Base-by-base conservation (phyloP, 495 filamentous ascomycete species). In the Podospora appendiculata region DNA sequence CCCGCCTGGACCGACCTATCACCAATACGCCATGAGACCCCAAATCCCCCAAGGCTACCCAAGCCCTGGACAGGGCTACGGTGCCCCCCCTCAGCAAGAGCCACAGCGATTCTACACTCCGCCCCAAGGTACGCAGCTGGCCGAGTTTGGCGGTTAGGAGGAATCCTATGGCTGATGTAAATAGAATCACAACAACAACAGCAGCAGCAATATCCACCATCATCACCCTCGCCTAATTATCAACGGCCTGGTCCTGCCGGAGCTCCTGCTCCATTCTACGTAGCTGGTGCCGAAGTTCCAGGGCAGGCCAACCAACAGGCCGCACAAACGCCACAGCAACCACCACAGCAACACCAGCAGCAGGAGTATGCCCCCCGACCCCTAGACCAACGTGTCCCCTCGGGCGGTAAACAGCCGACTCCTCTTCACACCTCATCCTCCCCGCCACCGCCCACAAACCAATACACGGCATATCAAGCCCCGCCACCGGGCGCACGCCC, bases 61-160 rank as follows among this genome's bases (percentile, higher is more conserved):
- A 32, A 54, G 63, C 47, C 67, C 71, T 49, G 77, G 48, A 14
- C 45, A 13, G 8, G 49, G 49, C 25, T 51, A 51, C 17, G 49
- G 41, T 10, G 41, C 40, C 3, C 49, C 51, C 61, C 70, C 76
- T 42, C 74, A 71, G 32, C 80, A 79, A 56, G 82, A 87, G 48
- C 79, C 80, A 45, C 83, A 86, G 56, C 74, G 86, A 64, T 90
- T 79, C 61, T 89, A 89, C 58, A 86, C 80, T 14, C 83, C 86
- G 45, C 73, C 67, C 41, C 66, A 67, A 69, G 66, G 66, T 69
- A 67, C 58, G 58, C 57, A 43, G 18, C 46, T 52, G 41, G 58
- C 52, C 33, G 58, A 63, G 54, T 55, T 62, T 54, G 57, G 59
- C 36, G 55, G 46, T 56, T 70, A 65, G 66, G 48, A 53, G 57